phyloP scores from a whole-genome alignment of 1,284 basidiomycete genomes.

The Ganoderma lucidum region DNA sequence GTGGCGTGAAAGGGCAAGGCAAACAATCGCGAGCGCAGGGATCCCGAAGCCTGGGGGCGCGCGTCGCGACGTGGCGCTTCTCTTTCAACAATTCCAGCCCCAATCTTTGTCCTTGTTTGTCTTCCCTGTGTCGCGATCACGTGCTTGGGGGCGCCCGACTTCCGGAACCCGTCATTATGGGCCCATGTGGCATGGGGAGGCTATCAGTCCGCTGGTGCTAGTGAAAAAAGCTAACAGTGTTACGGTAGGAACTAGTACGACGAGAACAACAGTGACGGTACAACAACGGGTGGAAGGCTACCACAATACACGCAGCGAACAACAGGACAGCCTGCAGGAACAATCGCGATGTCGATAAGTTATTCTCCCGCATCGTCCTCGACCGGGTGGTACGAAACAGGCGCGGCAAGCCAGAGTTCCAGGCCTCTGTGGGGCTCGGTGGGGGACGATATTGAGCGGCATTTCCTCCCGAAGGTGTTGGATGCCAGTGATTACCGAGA shows the following conservation, averaged over 20 bases:
- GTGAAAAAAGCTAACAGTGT: neutral
- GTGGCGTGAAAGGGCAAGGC: neutral
- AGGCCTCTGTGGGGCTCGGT: neutral
- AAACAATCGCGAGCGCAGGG: slow-evolving; percentile 21
- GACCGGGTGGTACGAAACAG: neutral
- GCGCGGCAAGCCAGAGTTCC: neutral
- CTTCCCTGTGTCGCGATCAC: slow-evolving; percentile 25
- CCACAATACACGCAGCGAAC: neutral
- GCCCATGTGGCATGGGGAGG: too few relatives aligned
- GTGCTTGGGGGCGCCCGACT: slow-evolving; percentile 18
- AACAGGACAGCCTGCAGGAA: neutral
- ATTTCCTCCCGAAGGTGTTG: neutral
- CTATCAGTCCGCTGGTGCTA: neutral
- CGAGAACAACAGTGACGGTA: neutral
- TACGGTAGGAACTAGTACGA: neutral
- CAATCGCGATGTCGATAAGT: neutral
- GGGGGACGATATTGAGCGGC: neutral
- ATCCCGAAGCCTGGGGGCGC: slow-evolving; percentile 25
- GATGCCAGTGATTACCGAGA: neutral
- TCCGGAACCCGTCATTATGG: neutral
- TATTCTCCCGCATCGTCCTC: neutral
- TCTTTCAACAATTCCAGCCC: slow-evolving; percentile 19
- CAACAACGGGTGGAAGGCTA: neutral
- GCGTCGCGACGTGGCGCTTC: slow-evolving; percentile 32
- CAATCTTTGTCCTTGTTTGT: slow-evolving; percentile 30